These are phyloP conservation scores for Hebeloma cylindrosporum DNA, from an alignment of 768 basidiomycete genomes.

Conservation along the genomic window DNA sequence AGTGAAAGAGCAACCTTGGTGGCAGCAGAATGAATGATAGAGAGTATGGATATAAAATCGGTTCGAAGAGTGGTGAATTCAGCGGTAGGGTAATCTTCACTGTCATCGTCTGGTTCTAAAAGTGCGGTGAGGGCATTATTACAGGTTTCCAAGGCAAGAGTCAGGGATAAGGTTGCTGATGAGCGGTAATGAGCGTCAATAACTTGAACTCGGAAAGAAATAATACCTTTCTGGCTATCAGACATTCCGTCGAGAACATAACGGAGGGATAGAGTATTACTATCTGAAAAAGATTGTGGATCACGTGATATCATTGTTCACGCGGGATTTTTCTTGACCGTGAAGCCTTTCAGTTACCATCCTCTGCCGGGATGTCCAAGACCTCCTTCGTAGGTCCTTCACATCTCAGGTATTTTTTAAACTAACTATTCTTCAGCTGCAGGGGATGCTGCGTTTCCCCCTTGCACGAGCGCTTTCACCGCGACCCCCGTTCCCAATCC, in stretches of 20 bases:
- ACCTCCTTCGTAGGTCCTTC: conserved; percentile 24
- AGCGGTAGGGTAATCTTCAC: conserved; percentile 23
- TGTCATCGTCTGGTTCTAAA: conserved; percentile 13
- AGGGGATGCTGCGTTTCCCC: conserved; percentile 39
- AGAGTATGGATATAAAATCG: conserved; percentile 58
- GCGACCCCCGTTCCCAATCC: conserved; percentile 17
- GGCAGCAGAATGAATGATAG: conserved; percentile 52
- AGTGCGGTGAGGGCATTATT: conserved; percentile 35
- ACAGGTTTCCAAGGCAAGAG: conserved; percentile 37
- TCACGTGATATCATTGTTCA: conserved; percentile 10
- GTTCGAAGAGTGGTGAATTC: conserved; percentile 43
- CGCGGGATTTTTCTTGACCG: conserved; percentile 5
- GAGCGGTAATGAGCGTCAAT: conserved; percentile 3
- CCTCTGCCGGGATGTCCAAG: conserved; percentile 26
- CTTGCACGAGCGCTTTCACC: conserved; percentile 18
- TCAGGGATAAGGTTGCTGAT: conserved; percentile 34
- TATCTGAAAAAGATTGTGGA: conserved; percentile 6
- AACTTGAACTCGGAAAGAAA: neutral
- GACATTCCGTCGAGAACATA: conserved; percentile 31
- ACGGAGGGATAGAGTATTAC: conserved; percentile 18
- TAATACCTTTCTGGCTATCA: conserved; percentile 41
- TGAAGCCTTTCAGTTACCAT: conserved; percentile 2
- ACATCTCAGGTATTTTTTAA: conserved; percentile 9
- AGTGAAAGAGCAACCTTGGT: conserved; percentile 66
- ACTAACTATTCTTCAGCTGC: conserved; percentile 29